Base-by-base conservation (phyloP, 179 eudicot genomes). In the Camellia oleifera region DNA sequence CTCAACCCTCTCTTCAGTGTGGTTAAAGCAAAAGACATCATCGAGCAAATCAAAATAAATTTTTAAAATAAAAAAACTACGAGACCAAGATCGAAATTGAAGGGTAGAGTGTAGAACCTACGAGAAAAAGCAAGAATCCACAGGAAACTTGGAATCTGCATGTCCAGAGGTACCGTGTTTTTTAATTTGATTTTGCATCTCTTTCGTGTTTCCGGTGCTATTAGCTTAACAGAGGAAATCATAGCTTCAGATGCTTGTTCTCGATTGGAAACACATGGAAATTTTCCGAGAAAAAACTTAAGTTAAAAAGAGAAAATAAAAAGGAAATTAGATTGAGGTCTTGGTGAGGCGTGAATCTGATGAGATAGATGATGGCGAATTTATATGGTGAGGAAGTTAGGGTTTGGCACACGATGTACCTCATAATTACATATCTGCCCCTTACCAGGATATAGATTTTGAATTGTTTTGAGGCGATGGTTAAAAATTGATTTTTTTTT, bases 11-110 rank as follows among this genome's bases (percentile, higher is more conserved):
- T 77, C 42, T 85, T 85, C 88, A 56, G 88, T 83, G 88, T 85
- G 88, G 88, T 85, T 85, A 85, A 85, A 85, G 88, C 88, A 85
- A 80, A 74, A 77, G 80, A 83, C 88, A 85, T 85, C 88, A 83
- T 78, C 75, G 84, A 85, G 85, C 85, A 52, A 63, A 1, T 42
- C 10, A 14, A 48, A 5, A 12, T 0, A 54, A 42, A 77, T 13
- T 20, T 46, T n/a, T 61, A 7, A 10, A 15, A 69, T 17, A 17
- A 17, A n/a, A 50, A n/a, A 70, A 10, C 53, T 48, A 42, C 12
- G 0, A 68, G 23, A 18, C 4, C 6, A 7, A 11, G 13, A 32
- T 52, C 32, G 2, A 3, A 7, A 17, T 5, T 9, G 5, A 20
- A 11, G 0, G 4, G 26, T 7, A 64, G 20, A 81, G 17, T 83